Base-by-base conservation (phyloP, 192 early-diverging fungal species). In the Cladochytrium replicatum region DNA sequence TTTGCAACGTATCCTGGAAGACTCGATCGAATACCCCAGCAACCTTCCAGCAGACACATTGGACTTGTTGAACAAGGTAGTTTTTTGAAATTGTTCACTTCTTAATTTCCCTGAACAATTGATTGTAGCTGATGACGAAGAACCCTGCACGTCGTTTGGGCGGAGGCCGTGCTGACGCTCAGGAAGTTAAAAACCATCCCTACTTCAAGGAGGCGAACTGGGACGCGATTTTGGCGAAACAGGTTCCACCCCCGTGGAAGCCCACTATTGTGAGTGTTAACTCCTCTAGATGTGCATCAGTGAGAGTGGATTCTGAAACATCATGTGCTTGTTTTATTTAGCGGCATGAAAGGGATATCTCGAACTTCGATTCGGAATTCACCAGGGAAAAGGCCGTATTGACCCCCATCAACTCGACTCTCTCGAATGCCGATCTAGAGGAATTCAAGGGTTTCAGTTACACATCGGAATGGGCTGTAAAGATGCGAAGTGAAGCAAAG, bases 361-460 rank as follows among this genome's bases (percentile, higher is more conserved):
- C 91, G 38, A 99, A 99, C 82, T 99, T 99, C 80, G 92, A 97
- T 55, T 71, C 79, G 3, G 93, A 99, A 72, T 97, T 97, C 54
- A 99, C 95, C 6, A 71, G 78, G 29, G 91, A 97, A 71, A 66
- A 74, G 29, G 86, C 95, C 2, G 83, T 88, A 1, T 63, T 99
- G 39, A 97, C 95, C 2, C 95, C 92, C 0, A 85, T 93, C 27
- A 81, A 87, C 52, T 82, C 83, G 26, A 77, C 85, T 27, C 60
- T 97, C 37, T 75, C 68, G 13, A 52, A 57, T 8, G 70, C 63
- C 2, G 83, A 94, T 46, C 93, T 97, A 65, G 75, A 86, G 49
- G 89, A 96, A 67, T 99, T 99, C 62, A 57, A 63, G 21, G 83
- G 82, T 45, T 99, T 99, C 69, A 84, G 81, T 21, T 97, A 93